These are phyloP conservation scores for Arthrobotrys sinensis DNA, from an alignment of 2,329 filamentous ascomycete species.

Conservation along the genomic window DNA sequence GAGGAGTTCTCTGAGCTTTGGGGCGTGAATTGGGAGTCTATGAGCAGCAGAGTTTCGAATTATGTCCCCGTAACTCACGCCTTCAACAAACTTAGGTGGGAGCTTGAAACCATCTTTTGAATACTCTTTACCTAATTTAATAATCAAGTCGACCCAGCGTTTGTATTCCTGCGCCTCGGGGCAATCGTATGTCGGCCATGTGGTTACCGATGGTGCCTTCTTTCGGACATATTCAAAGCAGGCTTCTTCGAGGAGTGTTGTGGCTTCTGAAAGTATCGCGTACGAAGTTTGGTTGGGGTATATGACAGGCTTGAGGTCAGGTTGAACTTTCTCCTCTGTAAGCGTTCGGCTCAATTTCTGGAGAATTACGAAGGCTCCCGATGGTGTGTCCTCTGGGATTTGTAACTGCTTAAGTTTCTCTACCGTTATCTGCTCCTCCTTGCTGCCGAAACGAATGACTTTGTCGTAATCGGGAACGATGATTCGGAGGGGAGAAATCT, in stretches of 20 bases:
- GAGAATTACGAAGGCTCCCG: slow-evolving; percentile 1
- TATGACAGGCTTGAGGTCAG: slow-evolving; percentile 44
- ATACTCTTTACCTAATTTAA: slow-evolving; percentile 29
- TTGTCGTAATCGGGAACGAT: slow-evolving; percentile 13
- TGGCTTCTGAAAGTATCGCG: slow-evolving; percentile 50
- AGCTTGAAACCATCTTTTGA: slow-evolving; percentile 24
- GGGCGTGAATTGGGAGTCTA: slow-evolving; percentile 45
- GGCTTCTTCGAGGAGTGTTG: slow-evolving; percentile 45
- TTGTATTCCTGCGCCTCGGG: slow-evolving; percentile 58
- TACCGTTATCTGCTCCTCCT: slow-evolving; percentile 25
- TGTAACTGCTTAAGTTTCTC: slow-evolving; percentile 23
- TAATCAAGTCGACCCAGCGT: slow-evolving; percentile 43
- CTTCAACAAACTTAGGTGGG: slow-evolving; percentile 38
- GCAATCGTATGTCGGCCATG: slow-evolving; percentile 46
- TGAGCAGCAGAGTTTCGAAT: slow-evolving; percentile 59
- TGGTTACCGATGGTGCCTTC: slow-evolving; percentile 28
- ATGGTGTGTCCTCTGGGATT: slow-evolving; percentile 2
- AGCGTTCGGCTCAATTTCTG: slow-evolving; percentile 41
- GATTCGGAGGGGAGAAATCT: neutral
- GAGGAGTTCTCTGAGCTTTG: slow-evolving; percentile 43
- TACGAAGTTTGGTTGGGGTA: slow-evolving; percentile 43
- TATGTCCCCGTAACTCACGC: slow-evolving; percentile 30
- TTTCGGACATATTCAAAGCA: slow-evolving; percentile 34
- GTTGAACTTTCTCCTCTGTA: slow-evolving; percentile 1
- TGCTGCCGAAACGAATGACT: neutral